Evolutionary conservation across 192 early-diverging fungal genomes (phyloP), one percentile per base, ranked within the genome.

Genomic region (Coemansia sp.): DNA sequence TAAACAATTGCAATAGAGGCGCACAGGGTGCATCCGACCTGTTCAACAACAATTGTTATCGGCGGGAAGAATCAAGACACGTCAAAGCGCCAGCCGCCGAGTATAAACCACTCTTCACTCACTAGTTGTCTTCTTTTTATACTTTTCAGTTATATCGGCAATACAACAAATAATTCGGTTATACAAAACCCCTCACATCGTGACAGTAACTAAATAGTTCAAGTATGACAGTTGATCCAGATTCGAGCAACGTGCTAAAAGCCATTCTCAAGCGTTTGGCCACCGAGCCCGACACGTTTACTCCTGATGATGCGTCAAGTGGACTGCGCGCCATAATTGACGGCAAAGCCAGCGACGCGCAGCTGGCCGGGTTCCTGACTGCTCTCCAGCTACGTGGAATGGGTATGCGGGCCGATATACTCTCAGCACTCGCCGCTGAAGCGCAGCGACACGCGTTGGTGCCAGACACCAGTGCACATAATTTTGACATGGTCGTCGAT

Each of bases 281-380:
- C 36, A 71, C 82, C 25, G 49, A 82, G 11, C 89, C 94, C 2
- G 58, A 82, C 14, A 55, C 66, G 9, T 87, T 92, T 60, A 85
- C 86, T 5, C 49, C 85, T 1, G 69, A 79, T 2, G 75, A 90
- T 54, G 90, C 86, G 2, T 68, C 80, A 51, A 44, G 64, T 6
- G 87, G 86, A 17, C 71, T 90, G 59, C 62, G 79, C 46, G 84
- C 83, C 28, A 90, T 97, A 34, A 93, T 98, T 90, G 73, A 72
- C 17, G 88, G 90, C 10, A 59, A 86, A 34, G 88, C 89, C 8
- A 90, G 89, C 17, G 83, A 85, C 9, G 88, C 95, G 19, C 97
- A 98, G 71, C 89, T 93, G 46, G 88, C 89, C n/a, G 92, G 90
- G 4, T 97, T 98, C 62, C 83, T 98, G 34, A 82, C 90, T 4